Evolutionary conservation across 139 green algal genomes (phyloP), one percentile per base, ranked within the genome.

Genomic region (Yamagishiella unicocca): DNA sequence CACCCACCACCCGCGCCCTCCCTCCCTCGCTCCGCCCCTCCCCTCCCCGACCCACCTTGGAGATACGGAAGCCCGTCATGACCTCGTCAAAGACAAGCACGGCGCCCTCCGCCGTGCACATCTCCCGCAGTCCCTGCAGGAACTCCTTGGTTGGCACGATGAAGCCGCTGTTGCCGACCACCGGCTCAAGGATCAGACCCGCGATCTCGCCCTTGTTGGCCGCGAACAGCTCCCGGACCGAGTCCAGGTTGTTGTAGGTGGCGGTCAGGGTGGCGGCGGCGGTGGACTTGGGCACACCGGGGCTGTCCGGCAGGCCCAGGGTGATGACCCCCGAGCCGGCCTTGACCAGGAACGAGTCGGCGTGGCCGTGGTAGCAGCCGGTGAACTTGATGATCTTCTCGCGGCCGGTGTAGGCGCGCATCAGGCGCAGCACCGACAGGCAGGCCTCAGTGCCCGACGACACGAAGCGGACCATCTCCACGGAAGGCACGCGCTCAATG

Each of bases 381-480:
- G 96, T 94, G 82, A 99, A 99, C 95, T 93, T 92, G 31, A 90
- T 64, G 72, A 97, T 88, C 95, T 99, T 99, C 89, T 99, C 97
- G 79, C 97, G 93, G 62, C 92, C 92, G 67, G 98, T 99, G 96
- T 96, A 99, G 42, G 98, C 98, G 80, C 98, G 96, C 97, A 99
- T 99, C 64, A 99, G 94, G 85, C 98, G 95, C 72, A 99, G 95
- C 83, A 97, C 98, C 31, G 95, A 98, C n/a, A 99, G 92, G 94
- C 98, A 99, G 19, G 98, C 98, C 94, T 99, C 98, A 25, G 98
- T 99, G 88, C 98, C 98, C 14, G 94, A 98, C 92, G 97, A 98
- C 50, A 97, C 95, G 83, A 99, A 99, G 73, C 98, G 96, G 53
- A 99, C 98, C 97, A 99, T 99, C 96, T 99, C 98, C 53, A 99